Percentiles rank a stretch among this genome's conserved stretches.
Evolutionary conservation across 495 filamentous ascomycete genomes (phyloP).

Genomic region (Thermothielavioides terrestris): DNA sequence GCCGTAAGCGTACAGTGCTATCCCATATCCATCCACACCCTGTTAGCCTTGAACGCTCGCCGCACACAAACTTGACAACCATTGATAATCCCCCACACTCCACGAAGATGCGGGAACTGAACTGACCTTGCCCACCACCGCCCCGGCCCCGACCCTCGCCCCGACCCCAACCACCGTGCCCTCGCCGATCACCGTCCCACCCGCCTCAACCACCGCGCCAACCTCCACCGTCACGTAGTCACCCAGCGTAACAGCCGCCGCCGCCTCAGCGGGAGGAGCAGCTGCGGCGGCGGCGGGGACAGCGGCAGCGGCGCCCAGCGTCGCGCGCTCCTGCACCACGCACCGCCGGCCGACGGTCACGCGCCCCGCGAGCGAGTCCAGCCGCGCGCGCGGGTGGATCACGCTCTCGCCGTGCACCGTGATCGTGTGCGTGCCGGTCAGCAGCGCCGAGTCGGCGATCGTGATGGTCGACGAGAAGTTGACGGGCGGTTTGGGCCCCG

Average conservation of each 20-base stretch:
- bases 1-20: constrained; percentile 49
- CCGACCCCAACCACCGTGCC: constrained; percentile 55
- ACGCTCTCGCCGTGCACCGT: constrained; percentile 61
- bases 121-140: constrained; percentile 56
- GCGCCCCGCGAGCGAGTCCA: constrained; percentile 60
- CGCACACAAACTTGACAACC: background rate
- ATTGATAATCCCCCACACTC: background rate
- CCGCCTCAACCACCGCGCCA: constrained; percentile 51
- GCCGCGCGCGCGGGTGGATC: constrained; percentile 69
- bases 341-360: constrained; percentile 65
- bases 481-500: constrained; percentile 54
- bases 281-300: too few species aligned
- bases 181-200: constrained; percentile 51
- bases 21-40: background rate
- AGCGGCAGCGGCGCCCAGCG: constrained; percentile 50
- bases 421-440: constrained; percentile 65
- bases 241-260: constrained; percentile 41
- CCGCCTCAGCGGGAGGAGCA: too few species aligned
- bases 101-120: too few species aligned
- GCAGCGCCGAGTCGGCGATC: constrained; percentile 65
- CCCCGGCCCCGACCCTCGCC: constrained; percentile 50
- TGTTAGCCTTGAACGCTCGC: background rate
- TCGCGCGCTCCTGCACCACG: constrained; percentile 65
- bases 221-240: constrained; percentile 54
- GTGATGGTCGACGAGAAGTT: constrained; percentile 60